Percentiles rank a stretch among this genome's conserved stretches.
Conservation (phyloP, 768 basidiomycete genomes). For the Trametes sanguinea region DNA sequence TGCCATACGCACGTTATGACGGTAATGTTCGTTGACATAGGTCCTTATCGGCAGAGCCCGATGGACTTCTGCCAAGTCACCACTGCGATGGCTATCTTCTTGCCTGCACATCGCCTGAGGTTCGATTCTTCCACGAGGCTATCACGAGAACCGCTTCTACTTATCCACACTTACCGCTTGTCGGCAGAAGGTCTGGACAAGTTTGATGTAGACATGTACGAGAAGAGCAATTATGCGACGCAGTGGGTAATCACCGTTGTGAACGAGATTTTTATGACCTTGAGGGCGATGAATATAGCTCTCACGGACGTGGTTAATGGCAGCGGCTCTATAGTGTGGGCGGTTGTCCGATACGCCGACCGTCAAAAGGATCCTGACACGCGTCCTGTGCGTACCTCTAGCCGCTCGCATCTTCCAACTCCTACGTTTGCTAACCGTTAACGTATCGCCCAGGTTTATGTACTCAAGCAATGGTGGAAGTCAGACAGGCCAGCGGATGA, state of each 20-base stretch:
- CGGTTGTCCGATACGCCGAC: background rate
- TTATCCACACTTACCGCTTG: background rate
- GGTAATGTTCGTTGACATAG: background rate
- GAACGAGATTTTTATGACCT: background rate
- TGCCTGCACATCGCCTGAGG: background rate
- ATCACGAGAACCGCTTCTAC: background rate
- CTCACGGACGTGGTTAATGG: background rate
- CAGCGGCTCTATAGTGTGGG: background rate
- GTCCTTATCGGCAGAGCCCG: background rate
- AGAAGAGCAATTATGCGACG: background rate
- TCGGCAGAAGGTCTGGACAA: background rate
- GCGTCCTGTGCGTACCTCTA: background rate
- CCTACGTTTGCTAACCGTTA: no score
- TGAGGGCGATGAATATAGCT: background rate
- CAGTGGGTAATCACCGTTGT: background rate
- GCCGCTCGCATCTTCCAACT: background rate
- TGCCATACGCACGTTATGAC: background rate
- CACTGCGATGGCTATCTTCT: background rate
- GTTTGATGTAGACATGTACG: background rate
- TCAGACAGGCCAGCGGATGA: background rate
- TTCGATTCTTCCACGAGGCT: background rate
- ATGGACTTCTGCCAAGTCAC: background rate
- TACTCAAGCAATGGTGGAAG: background rate
- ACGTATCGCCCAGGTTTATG: background rate
- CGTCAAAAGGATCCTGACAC: background rate